Percentiles rank a stretch among this genome's conserved stretches.
phyloP scores from a whole-genome alignment of 2,329 filamentous ascomycete species.

The Beauveria sp. region DNA sequence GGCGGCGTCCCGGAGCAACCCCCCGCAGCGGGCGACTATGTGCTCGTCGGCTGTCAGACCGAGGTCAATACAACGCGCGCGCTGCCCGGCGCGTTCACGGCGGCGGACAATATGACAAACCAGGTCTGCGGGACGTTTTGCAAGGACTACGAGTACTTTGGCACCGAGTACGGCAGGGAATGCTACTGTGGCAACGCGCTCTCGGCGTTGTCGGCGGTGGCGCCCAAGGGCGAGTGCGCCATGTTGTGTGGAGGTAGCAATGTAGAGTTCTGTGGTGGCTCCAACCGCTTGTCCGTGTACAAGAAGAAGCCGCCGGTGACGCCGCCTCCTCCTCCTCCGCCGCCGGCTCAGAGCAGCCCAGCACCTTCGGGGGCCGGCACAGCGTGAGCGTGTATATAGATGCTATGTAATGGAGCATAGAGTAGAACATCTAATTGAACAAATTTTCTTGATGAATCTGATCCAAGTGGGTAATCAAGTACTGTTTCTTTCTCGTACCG shows the following conservation, averaged over 20 bases:
- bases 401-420: neutral
- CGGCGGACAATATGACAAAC: slow-evolving; percentile 25
- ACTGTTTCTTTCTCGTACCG: neutral
- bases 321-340: neutral
- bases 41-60: slow-evolving; percentile 28
- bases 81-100: slow-evolving; percentile 18
- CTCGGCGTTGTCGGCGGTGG: slow-evolving; percentile 21
- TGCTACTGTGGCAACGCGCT: slow-evolving; percentile 30
- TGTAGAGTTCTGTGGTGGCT: slow-evolving; percentile 32
- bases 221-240: slow-evolving; percentile 26
- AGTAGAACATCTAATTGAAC: neutral
- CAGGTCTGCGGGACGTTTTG: slow-evolving; percentile 26
- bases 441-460: neutral
- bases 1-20: slow-evolving; percentile 25
- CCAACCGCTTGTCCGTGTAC: slow-evolving; percentile 30
- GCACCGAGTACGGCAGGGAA: slow-evolving; percentile 30
- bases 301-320: slow-evolving; percentile 18
- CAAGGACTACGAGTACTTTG: slow-evolving; percentile 24
- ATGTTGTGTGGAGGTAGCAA: slow-evolving; percentile 34
- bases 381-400: neutral
- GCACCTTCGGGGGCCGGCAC: neutral
- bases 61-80: slow-evolving; percentile 28
- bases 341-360: neutral
- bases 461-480: no score
- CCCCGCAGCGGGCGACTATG: slow-evolving; percentile 24